Base-by-base conservation (phyloP, 2,329 filamentous ascomycete species). In the Fusarium sp. region DNA sequence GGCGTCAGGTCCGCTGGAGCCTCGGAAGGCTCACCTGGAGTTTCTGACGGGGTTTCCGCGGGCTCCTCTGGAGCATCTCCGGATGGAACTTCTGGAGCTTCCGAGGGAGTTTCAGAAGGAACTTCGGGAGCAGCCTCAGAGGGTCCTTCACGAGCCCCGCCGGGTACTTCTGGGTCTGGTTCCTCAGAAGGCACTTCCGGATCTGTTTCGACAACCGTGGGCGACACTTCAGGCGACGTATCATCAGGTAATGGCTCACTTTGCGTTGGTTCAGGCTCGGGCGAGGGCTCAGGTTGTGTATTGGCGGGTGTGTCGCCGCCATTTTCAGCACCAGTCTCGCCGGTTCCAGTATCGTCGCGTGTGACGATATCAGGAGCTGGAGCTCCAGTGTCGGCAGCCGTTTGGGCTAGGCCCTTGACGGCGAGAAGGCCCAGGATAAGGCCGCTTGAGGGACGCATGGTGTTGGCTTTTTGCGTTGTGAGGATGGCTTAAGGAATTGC, bases 361-460 rank as follows among this genome's bases (percentile, higher is more conserved):
- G 44, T 14, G 20, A 40, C 24, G 16, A 31, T 38, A 14, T 44
- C 61, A 5, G 35, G 27, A 17, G 46, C 33, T 17, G 55, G 53
- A 17, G 14, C 29, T 9, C 33, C 46, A 16, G 46, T 31, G 24
- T 51, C 46, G 46, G 24, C 17, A 6, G 53, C 24, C 31, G 58
- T 49, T 6, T 65, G 61, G 17, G 49, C 35, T 24, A 65, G 9
- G 24, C 57, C 55, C 8, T 33, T n/a, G 36, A 40, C 40, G 35
- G 42, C 46, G 14, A 60, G 29, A 12, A 66, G 57, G 57, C 63
- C 46, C 2, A 62, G 22, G 17, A 66, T 16, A 8, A 66, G 42
- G n/a, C 57, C 33, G 27, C 46, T 53, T 12, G 58, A 20, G 44
- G 60, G 22, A 61, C 57, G 63, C 63, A 66, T 66, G 24, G 44